These are phyloP conservation scores for Chaetomiaceae sp. DNA, from an alignment of 2,329 filamentous ascomycete genomes.

Conservation along the genomic window DNA sequence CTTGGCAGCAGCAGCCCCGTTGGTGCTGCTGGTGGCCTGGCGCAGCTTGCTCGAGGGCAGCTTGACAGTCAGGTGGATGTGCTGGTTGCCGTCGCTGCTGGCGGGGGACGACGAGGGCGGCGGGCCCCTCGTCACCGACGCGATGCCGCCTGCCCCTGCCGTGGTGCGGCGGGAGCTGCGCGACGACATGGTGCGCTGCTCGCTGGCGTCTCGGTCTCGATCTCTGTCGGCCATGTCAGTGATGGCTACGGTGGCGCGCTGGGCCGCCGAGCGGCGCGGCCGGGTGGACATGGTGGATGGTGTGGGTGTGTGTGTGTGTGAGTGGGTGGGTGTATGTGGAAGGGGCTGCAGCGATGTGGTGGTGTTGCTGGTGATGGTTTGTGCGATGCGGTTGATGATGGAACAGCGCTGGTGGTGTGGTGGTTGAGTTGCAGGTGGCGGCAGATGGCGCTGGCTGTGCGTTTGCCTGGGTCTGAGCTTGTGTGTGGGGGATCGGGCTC, in stretches of 20 bases:
- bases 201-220: conserved; percentile 24
- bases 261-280: conserved; percentile 43
- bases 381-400: not conserved
- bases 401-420: not conserved
- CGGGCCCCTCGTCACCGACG: conserved; percentile 38
- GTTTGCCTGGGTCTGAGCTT: conserved; percentile 4
- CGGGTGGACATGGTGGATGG: conserved; percentile 39
- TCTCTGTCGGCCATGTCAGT: conserved; percentile 47
- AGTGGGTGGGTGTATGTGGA: conserved; percentile 1
- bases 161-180: conserved; percentile 44
- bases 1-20: conserved; percentile 27
- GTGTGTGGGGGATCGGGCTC: conserved; percentile 10
- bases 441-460: conserved; percentile 5
- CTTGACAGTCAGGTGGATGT: conserved; percentile 48
- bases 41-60: conserved; percentile 46
- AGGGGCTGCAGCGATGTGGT: conserved; percentile 3
- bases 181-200: conserved; percentile 41
- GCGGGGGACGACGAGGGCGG: conserved; percentile 35
- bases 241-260: conserved; percentile 40
- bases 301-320: conserved; percentile 2
- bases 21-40: conserved; percentile 38
- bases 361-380: not conserved
- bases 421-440: not conserved
- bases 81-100: conserved; percentile 32
- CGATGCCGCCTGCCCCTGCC: conserved; percentile 34